Conservation (phyloP, 192 early-diverging fungal species). For the Coemansia sp. region DNA sequence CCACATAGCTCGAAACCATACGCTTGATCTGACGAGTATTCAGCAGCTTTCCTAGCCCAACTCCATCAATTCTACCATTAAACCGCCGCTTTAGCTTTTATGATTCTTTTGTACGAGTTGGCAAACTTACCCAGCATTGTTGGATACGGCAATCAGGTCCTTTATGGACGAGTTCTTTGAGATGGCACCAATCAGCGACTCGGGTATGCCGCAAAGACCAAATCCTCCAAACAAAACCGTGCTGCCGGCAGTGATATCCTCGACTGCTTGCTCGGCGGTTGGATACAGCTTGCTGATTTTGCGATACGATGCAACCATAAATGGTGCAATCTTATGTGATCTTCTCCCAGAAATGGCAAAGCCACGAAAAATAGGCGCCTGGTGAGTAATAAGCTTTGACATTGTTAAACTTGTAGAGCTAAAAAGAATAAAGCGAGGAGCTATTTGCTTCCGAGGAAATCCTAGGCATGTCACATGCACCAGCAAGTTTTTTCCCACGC, state of each 20-base stretch:
- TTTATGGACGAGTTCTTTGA: conserved; percentile 20
- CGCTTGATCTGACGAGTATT: conserved; percentile 66
- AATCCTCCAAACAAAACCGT: conserved; percentile 72
- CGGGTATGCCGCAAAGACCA: conserved; percentile 74
- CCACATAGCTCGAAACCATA: conserved; percentile 71
- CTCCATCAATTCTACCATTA: conserved; percentile 54
- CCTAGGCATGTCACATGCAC: too few relatives aligned
- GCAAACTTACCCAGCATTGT: conserved; percentile 51
- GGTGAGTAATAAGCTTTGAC: too few relatives aligned
- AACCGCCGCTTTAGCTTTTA: not conserved
- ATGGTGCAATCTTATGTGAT: not conserved
- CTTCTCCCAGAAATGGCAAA: too few relatives aligned
- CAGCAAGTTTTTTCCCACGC: too few relatives aligned
- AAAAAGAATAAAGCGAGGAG: too few relatives aligned
- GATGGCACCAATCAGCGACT: conserved; percentile 58
- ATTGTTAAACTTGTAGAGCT: too few relatives aligned
- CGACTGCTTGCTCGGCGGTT: conserved; percentile 62
- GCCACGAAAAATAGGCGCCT: too few relatives aligned
- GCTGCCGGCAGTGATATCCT: conserved; percentile 57
- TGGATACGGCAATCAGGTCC: conserved; percentile 55
- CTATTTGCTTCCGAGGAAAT: too few relatives aligned
- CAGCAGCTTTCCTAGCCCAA: conserved; percentile 63
- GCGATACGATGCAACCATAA: not conserved
- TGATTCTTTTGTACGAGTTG: not conserved
- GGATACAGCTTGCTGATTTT: conserved; percentile 56